Evolutionary conservation across 2,329 filamentous ascomycete species (phyloP), one percentile per base, ranked within the genome.

Genomic region (Aspergillus latus): DNA sequence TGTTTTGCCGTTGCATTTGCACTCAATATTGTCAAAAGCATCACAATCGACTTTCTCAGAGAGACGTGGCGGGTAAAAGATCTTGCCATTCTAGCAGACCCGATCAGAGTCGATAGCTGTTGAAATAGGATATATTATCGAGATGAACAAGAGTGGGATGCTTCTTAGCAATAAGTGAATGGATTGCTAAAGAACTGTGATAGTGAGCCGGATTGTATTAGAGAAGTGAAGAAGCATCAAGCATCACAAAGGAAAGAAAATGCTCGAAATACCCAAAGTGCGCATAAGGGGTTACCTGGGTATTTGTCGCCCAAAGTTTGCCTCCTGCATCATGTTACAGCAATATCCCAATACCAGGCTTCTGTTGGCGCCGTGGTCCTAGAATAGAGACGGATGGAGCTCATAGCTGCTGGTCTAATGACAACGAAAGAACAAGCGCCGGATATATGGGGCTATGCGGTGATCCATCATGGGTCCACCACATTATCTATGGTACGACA

Each of bases 311-410:
- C 56, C 50, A 57, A 49, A 21, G 53, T 54, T 56, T 60, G 58
- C 34, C 44, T 53, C 15, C 16, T 53, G 57, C 59, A 62, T 61
- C 56, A 49, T 52, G 52, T 49, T 62, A 60, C 60, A 63, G 61
- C 63, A 57, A 43, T 56, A 60, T 58, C 56, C 54, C 47, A 46
- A 10, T 39, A 32, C 55, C 56, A 59, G 59, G 58, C 49, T 49
- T 43, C 50, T 61, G 66, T 62, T 73, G 60, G 69, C 72, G 71
- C 71, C 66, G 59, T 37, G 46, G 52, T 65, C 65, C 60, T 58
- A 66, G 62, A 68, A 67, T 64, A 67, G 64, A 58, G 49, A 56
- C 58, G 46, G 42, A 63, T 54, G 56, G 62, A 62, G 67, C 66
- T 64, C 66, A 62, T 62, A 47, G 62, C 58, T 53, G 54, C 45